Conservation (phyloP, 2,329 filamentous ascomycete genomes). For the Fusarium virguliforme region DNA sequence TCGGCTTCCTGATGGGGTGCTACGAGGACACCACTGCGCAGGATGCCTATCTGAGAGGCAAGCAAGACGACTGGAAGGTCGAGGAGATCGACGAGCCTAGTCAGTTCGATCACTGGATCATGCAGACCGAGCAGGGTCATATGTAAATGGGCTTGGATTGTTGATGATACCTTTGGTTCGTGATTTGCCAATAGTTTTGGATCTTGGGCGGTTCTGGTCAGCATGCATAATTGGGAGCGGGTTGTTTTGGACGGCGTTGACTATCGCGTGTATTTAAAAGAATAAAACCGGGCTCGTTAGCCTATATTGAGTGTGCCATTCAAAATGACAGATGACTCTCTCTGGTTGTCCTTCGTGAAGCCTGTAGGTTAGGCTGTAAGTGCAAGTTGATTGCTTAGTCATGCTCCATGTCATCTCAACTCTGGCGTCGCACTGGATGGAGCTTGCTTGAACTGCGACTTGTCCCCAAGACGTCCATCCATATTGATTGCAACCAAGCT, state of each 20-base stretch:
- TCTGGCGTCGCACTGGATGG: conserved; percentile 4
- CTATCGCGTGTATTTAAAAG: conserved; percentile 13
- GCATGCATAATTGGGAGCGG: conserved; percentile 31
- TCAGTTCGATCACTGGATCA: conserved; percentile 56
- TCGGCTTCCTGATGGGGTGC: conserved; percentile 28
- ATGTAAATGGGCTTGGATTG: conserved; percentile 22
- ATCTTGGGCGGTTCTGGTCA: conserved; percentile 21
- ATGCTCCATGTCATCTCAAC: conserved; percentile 33
- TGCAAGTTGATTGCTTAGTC: conserved; percentile 43
- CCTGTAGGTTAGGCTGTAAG: conserved; percentile 2
- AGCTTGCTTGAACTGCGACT: conserved; percentile 34
- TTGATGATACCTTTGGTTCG: conserved; percentile 12
- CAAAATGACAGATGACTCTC: not conserved
- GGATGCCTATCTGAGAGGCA: conserved; percentile 54
- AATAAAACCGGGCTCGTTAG: not conserved
- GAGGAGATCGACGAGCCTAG: conserved; percentile 54
- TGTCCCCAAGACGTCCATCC: conserved; percentile 40
- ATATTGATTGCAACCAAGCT: conserved; percentile 24
- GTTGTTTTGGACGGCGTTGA: conserved; percentile 36
- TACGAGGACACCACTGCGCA: conserved; percentile 41
- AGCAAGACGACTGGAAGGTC: conserved; percentile 56
- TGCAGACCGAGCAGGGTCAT: conserved; percentile 48
- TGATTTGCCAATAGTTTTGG: not conserved
- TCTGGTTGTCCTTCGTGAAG: not conserved
- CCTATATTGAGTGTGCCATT: not conserved